Evolutionary conservation across 768 basidiomycete genomes (phyloP), one percentile per base, ranked within the genome.

Genomic region (Grammothele lineata): DNA sequence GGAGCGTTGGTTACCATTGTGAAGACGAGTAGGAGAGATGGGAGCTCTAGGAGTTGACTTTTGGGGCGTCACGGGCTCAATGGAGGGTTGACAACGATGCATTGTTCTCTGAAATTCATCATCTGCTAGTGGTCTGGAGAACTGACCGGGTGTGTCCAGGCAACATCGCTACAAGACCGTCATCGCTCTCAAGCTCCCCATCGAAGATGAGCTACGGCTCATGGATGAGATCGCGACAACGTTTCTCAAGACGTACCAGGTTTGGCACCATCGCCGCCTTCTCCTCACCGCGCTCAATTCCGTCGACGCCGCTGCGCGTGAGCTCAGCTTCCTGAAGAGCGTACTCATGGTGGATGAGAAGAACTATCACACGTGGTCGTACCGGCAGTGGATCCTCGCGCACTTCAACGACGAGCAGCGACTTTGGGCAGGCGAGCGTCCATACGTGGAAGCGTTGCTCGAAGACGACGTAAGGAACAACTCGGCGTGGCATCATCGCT

Each of bases 311-410:
- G 58, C 60, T 17, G 61, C 47, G 3, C 74, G 76, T 8, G 96
- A 99, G 66, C 83, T 98, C 45, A 72, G 62, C 27, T 97, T 96
- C 66, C 84, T 92, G 62, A 76, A 82, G 41, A 66, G 70, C 45
- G 82, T 83, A 1, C 78, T 99, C 24, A 68, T 77, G 7, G 74
- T 67, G 18, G 96, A 99, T 62, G 67, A 80, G 37, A 99, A 99
- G 78, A 99, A 99, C 70, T 99, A 99, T 65, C 95, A 98, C 66
- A 98, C 96, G 0, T 99, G 96, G 96, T 89, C 90, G 7, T 95
- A 97, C 66, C 78, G 95, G 6, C 94, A 99, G 64, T 97, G 93
- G 92, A 65, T 93, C 11, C 80, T 96, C 35, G 84, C 88, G 8
- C 81, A 85, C 61, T 94, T 94, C 71, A 81, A 84, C 57, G 74